A percentile compares a stretch with the other conserved stretches of the same genome.
Conservation (phyloP, 2,329 filamentous ascomycete genomes). For the Rhynchosporium secalis region DNA sequence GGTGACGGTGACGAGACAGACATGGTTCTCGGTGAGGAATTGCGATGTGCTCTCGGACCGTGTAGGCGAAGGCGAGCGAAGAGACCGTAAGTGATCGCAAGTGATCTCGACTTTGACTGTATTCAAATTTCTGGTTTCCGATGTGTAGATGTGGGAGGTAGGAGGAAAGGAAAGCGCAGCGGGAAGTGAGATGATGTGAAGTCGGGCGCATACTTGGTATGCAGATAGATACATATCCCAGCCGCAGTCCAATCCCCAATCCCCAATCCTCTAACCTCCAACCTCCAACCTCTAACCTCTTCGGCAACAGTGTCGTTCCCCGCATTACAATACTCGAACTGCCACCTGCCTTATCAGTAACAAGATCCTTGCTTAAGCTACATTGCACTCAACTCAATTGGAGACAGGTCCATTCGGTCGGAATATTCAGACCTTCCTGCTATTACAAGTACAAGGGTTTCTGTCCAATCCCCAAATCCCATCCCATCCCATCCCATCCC, state of each 20-base stretch:
- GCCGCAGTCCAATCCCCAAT: no score
- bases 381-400: background rate
- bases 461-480: background rate
- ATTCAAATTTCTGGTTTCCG: background rate
- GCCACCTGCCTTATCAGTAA: no score
- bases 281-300: background rate
- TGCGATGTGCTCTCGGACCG: no score
- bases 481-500: background rate
- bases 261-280: no score
- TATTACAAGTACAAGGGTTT: background rate
- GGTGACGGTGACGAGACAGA: background rate
- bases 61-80: no score
- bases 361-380: background rate
- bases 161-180: background rate
- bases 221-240: no score
- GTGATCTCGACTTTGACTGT: no score
- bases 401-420: slow-evolving; percentile 10
- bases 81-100: no score
- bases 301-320: background rate
- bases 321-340: background rate
- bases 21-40: background rate
- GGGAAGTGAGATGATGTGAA: slow-evolving; percentile 1
- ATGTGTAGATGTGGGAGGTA: background rate
- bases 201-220: background rate
- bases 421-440: background rate